These are phyloP conservation scores for Poa annua DNA, from an alignment of 176 grass and related monocot species.

Conservation along the genomic window DNA sequence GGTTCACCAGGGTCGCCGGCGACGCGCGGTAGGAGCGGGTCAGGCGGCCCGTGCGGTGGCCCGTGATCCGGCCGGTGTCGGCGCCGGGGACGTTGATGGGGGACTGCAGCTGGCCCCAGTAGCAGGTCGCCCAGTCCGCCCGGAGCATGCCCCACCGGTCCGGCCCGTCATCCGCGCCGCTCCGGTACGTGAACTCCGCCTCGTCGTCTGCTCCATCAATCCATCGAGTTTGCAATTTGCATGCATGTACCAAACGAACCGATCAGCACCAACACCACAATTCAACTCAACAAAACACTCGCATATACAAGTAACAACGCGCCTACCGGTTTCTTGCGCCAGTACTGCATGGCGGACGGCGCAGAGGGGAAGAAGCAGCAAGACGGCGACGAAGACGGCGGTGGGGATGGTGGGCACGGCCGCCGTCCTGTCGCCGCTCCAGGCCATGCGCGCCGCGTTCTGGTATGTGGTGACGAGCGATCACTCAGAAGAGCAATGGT, in stretches of 20 bases:
- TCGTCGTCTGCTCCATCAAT: constrained; percentile 43
- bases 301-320: too few relatives aligned
- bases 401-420: neutral
- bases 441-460: neutral
- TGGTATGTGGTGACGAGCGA: neutral
- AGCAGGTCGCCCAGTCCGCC: constrained; percentile 57
- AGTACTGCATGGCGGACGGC: neutral
- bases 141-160: constrained; percentile 61
- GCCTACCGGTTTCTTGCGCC: constrained; percentile 49
- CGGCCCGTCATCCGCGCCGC: constrained; percentile 46
- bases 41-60: constrained; percentile 30
- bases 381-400: constrained; percentile 14
- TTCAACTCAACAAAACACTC: too few relatives aligned
- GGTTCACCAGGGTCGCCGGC: constrained; percentile 50
- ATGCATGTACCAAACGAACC: neutral
- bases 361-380: neutral
- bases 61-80: neutral
- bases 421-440: neutral
- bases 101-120: constrained; percentile 54
- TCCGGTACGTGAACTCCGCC: constrained; percentile 59
- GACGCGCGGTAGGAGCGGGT: constrained; percentile 48
- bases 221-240: neutral
- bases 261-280: neutral
- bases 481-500: neutral
- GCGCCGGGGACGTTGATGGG: constrained; percentile 51